Evolutionary conservation across 441 rosid genomes (phyloP), one percentile per base, ranked within the genome.

Genomic region (Aleurites moluccanus): DNA sequence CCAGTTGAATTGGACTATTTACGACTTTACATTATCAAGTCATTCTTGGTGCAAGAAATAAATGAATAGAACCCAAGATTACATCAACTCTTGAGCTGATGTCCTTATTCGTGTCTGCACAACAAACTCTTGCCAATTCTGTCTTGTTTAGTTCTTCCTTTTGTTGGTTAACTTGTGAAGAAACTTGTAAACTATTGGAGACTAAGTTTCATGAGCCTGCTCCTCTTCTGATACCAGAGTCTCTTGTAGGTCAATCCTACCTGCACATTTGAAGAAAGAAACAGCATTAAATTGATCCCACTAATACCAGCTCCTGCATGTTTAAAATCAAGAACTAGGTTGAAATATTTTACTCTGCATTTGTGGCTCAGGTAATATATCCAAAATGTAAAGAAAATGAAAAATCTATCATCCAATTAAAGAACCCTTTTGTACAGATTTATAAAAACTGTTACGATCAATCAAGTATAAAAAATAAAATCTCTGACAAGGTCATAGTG

Each of bases 181-280:
- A 67, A 35, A 80, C 42, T 35, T 38, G 44, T 44, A 73, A n/a
- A 9, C n/a, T n/a, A 66, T 59, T 53, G 70, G 6, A 73, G 23
- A 56, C 83, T 85, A 89, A 52, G 64, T 65, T 76, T 86, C 85
- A 50, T 21, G 77, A 59, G 77, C 82, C 67, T 81, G 89, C 45
- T 85, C 89, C 5, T 75, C 84, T 77, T 84, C 86, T 25, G 86
- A 53, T 45, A 71, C 82, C 16, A 65, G 80, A 18, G 86, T 73
- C 78, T 85, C 93, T 77, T 81, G 81, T 67, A 89, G 76, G 69
- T 89, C 86, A 30, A 86, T 88, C 75, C 71, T 86, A 70, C 89
- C 96, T 91, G 86, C 70, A 57, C 23, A 65, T 33, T 66, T 67
- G 50, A 35, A 70, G 18, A 74, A 72, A 57, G 61, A 55, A 74